A percentile compares a stretch with the other conserved stretches of the same genome.
Evolutionary conservation across 2,329 filamentous ascomycete species (phyloP).

Genomic region (Diaporthe sp.): DNA sequence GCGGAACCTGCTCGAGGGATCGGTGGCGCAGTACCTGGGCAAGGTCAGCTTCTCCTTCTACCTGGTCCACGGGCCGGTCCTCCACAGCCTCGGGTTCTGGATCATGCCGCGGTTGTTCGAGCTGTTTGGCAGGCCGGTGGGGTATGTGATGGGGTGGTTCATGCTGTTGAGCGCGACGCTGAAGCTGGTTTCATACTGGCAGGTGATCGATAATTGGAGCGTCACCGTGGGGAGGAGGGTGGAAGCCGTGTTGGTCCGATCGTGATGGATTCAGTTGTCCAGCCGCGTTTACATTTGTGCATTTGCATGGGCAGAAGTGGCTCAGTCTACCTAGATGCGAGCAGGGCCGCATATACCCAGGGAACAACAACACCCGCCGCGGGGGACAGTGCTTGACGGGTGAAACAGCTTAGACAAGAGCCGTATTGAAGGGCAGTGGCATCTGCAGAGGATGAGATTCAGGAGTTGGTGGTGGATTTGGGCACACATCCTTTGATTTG

Average conservation of each 20-base stretch:
- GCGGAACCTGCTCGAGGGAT: conserved; percentile 49
- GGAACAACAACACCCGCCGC: neutral
- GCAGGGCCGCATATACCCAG: neutral
- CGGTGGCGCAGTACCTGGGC: conserved; percentile 54
- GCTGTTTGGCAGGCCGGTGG: conserved; percentile 49
- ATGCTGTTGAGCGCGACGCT: conserved; percentile 50
- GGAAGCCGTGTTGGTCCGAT: conserved; percentile 49
- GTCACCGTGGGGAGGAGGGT: conserved; percentile 53
- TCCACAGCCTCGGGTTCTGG: conserved; percentile 49
- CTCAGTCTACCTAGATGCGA: too few species aligned
- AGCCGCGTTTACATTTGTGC: neutral
- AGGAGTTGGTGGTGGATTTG: conserved; percentile 5
- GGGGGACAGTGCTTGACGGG: neutral
- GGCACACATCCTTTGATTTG: neutral
- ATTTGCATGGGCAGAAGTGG: neutral
- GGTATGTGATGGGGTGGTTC: conserved; percentile 52
- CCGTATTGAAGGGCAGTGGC: neutral
- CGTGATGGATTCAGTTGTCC: neutral
- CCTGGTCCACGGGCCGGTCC: conserved; percentile 53
- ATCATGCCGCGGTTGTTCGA: conserved; percentile 58
- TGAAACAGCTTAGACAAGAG: neutral
- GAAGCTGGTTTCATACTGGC: conserved; percentile 54
- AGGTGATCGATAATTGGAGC: conserved; percentile 56
- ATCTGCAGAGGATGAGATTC: neutral
- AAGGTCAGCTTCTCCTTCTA: conserved; percentile 59